Conservation (phyloP, 2,329 filamentous ascomycete species). For the Incumbomyces delicatus region DNA sequence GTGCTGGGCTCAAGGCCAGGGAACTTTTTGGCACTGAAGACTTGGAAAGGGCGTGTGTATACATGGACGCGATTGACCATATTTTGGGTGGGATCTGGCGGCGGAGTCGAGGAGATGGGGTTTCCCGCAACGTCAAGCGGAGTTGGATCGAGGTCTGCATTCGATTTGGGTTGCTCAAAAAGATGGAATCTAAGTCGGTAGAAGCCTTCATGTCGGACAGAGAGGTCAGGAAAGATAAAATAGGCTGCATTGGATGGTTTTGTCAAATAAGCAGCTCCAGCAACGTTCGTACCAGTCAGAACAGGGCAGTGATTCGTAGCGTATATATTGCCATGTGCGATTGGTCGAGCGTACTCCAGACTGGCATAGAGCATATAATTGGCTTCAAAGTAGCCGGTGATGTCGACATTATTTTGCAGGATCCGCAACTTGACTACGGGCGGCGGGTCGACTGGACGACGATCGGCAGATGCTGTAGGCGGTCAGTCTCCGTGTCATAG, state of each 20-base stretch:
- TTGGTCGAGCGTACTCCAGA: constrained; percentile 71
- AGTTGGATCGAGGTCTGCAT: constrained; percentile 61
- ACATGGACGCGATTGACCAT: constrained; percentile 85
- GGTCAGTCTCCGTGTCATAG: constrained; percentile 10
- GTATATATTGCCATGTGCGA: constrained; percentile 69
- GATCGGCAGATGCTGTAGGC: constrained; percentile 64
- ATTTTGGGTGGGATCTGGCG: constrained; percentile 3
- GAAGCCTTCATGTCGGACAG: constrained; percentile 86
- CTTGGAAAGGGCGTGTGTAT: constrained; percentile 75
- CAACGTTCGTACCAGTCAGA: constrained; percentile 85
- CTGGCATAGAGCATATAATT: constrained; percentile 97
- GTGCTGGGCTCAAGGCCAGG: constrained; percentile 88
- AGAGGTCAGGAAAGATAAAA: constrained; percentile 95
- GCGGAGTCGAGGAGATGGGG: no score
- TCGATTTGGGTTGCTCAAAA: constrained; percentile 85
- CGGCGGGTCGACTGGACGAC: constrained; percentile 86
- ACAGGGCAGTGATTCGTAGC: constrained; percentile 66
- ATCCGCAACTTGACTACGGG: constrained; percentile 82
- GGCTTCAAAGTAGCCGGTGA: constrained; percentile 86
- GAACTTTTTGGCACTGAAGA: constrained; percentile 97
- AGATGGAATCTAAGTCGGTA: constrained; percentile 88
- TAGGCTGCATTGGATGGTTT: constrained; percentile 72
- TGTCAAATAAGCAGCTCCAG: constrained; percentile 91
- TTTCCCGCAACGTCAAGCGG: constrained; percentile 27
- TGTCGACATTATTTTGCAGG: constrained; percentile 52